These are phyloP conservation scores for Cicer chorassanicum DNA, from an alignment of 306 rosid species.

Conservation along the genomic window DNA sequence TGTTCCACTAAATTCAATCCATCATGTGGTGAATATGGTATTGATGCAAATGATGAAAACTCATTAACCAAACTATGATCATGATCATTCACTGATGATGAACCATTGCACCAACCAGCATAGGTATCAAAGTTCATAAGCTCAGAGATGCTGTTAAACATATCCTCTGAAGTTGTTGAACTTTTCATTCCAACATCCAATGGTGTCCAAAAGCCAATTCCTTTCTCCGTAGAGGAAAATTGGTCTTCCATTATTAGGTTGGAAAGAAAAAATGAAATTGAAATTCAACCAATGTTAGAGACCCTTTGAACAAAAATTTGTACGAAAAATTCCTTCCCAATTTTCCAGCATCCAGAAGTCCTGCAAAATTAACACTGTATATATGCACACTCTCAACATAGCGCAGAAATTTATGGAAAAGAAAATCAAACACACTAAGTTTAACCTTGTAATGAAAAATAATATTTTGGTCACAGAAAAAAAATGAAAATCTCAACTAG, in stretches of 20 bases:
- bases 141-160: constrained; percentile 62
- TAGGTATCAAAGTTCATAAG: constrained; percentile 70
- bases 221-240: constrained; percentile 54
- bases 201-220: constrained; percentile 52
- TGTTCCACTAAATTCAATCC: constrained; percentile 56
- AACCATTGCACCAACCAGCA: constrained; percentile 76
- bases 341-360: constrained; percentile 37
- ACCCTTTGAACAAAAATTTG: constrained; percentile 26
- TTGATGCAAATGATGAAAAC: constrained; percentile 53
- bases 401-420: constrained; percentile 5
- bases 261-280: constrained; percentile 29
- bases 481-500: constrained; percentile 17
- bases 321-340: constrained; percentile 37
- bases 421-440: not conserved
- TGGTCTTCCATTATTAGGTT: constrained; percentile 63
- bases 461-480: not conserved
- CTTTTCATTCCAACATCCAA: constrained; percentile 58
- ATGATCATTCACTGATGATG: constrained; percentile 31
- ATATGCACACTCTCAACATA: constrained; percentile 25
- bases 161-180: constrained; percentile 56
- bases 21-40: constrained; percentile 52
- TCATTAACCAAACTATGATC: constrained; percentile 57
- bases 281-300: constrained; percentile 42
- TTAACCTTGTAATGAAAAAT: too few species aligned
- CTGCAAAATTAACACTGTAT: constrained; percentile 26